Evolutionary conservation across 305 asterid genomes (phyloP), one percentile per base, ranked within the genome.

Genomic region (Ilex paraguariensis): DNA sequence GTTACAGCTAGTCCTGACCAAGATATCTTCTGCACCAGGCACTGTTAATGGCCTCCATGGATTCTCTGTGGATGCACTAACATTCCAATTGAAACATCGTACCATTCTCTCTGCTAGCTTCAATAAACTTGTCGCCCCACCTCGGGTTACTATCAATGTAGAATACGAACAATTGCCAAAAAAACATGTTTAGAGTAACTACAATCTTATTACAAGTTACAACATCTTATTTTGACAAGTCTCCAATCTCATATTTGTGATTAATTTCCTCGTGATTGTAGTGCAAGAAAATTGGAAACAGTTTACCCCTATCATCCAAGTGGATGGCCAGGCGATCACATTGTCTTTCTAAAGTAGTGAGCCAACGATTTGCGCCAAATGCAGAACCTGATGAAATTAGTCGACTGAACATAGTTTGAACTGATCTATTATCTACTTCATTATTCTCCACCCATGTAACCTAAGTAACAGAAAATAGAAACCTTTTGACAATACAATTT

Each of bases 401-500:
- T 17, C 52, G 66, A 60, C 57, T 68, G 62, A 73, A 72, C 79
- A 70, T 66, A 16, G 57, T 8, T 0, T 68, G 77, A 40, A 39
- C 59, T 50, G 7, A 54, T 31, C 54, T 57, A 39, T 69, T 36
- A 57, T 59, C 31, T 12, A 71, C 75, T 21, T 66, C 69, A 75
- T 62, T 78, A 57, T 82, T 77, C 70, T 82, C 92, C 75, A 85
- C 84, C 85, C 88, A 82, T 46, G 84, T 85, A 15, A 85, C 87
- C 87, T 82, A 59, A 1, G 49, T 7, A 30, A 0, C 39, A 28
- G 3, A 1, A 15, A 50, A 28, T 12, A 28, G 31, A 3, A 10
- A 6, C 14, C 33, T 32, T 49, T 17, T 46, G 32, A 17, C 32
- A 30, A 15, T 3, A 12, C 54, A 39, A 67, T 44, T 56, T 60